phyloP scores from a whole-genome alignment of 768 basidiomycete species.

The Royoungia palumana region DNA sequence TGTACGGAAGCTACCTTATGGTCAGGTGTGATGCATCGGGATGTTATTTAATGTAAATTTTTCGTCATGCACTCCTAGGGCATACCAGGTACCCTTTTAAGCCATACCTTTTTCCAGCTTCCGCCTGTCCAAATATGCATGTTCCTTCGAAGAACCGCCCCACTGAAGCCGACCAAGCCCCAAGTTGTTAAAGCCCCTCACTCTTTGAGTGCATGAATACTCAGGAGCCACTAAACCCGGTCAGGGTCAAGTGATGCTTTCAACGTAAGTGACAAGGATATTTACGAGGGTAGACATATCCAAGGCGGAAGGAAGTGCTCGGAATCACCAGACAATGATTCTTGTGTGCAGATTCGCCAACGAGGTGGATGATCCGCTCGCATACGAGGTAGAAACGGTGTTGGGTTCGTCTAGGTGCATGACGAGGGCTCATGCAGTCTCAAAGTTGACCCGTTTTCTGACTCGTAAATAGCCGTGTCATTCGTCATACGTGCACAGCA shows the following conservation, averaged over 20 bases:
- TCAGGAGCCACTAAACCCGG: neutral
- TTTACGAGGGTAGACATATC: neutral
- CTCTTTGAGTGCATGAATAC: neutral
- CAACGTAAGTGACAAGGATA: neutral
- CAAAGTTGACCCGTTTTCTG: too few species aligned
- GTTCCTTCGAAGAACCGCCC: too few species aligned
- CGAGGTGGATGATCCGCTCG: neutral
- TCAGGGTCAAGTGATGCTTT: conserved; percentile 8
- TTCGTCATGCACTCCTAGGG: too few species aligned
- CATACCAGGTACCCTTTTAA: too few species aligned
- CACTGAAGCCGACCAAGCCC: too few species aligned
- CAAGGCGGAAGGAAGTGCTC: neutral
- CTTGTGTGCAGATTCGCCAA: neutral
- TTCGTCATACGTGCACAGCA: neutral
- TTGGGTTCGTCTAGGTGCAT: neutral
- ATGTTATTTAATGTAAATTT: too few species aligned
- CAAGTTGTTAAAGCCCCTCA: neutral
- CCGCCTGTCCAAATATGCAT: too few species aligned
- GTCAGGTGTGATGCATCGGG: too few species aligned
- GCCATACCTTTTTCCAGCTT: too few species aligned
- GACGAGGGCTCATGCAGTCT: neutral
- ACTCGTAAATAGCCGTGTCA: too few species aligned
- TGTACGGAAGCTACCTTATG: too few species aligned
- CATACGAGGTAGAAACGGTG: neutral
- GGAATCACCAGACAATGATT: neutral